A percentile compares a stretch with the other conserved stretches of the same genome.
Evolutionary conservation across 352 stramenopile species (phyloP).

Genomic region (Pelagophyceae sp.): DNA sequence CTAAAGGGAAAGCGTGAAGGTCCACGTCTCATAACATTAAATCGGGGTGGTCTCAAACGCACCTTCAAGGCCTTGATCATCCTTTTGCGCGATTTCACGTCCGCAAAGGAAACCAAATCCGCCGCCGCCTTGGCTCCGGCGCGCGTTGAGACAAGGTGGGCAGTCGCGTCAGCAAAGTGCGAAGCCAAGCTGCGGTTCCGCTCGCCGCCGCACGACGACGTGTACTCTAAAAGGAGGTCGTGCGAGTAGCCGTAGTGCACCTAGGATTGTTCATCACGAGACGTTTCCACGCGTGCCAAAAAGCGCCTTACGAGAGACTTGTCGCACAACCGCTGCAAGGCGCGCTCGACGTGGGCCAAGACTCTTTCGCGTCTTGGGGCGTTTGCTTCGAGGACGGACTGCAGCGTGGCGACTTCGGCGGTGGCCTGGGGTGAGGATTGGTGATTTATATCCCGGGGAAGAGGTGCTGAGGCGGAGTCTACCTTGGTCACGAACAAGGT

Average conservation of each 20-base stretch:
- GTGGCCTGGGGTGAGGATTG: background rate
- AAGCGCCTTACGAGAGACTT: constrained; percentile 12
- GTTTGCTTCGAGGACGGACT: background rate
- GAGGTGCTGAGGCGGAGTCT: background rate
- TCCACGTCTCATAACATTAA: too few species aligned
- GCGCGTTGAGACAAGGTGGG: constrained; percentile 6
- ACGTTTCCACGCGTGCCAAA: too few species aligned
- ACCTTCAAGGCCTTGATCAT: background rate
- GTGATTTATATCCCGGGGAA: background rate
- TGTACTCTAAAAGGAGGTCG: constrained; percentile 1
- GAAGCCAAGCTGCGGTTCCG: background rate
- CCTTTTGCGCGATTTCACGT: constrained; percentile 8
- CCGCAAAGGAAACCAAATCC: background rate
- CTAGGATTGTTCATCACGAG: too few species aligned
- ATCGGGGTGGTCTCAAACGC: too few species aligned
- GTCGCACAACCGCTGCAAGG: background rate
- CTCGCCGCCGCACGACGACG: background rate
- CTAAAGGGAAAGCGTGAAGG: too few species aligned
- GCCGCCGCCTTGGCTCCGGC: background rate
- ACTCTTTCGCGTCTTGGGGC: background rate
- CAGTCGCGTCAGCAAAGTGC: background rate
- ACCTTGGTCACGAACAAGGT: background rate
- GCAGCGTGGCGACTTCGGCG: background rate
- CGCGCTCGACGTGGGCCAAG: background rate
- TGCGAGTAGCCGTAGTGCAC: background rate